phyloP scores from a whole-genome alignment of 2,329 filamentous ascomycete genomes.

The Sordariomycetes sp. region DNA sequence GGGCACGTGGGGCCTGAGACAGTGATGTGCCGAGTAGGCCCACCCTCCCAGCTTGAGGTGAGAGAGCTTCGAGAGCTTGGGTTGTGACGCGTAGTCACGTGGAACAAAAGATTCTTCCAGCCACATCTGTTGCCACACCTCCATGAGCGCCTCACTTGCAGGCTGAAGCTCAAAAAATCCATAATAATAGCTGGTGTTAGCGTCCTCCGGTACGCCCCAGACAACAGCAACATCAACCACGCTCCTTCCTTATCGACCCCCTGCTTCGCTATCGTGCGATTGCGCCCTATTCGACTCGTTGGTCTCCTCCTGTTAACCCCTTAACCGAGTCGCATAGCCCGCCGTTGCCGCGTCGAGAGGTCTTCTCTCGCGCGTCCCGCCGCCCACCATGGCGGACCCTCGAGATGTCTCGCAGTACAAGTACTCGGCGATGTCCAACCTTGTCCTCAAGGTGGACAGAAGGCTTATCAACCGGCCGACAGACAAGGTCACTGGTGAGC shows the following conservation, averaged over 20 bases:
- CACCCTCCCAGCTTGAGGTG: background rate
- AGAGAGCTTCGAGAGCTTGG: background rate
- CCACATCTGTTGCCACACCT: background rate
- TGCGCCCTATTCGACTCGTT: background rate
- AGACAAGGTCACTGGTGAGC: conserved; percentile 93
- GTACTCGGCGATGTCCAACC: conserved; percentile 99
- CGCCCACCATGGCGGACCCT: conserved; percentile 54
- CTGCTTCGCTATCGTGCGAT: background rate
- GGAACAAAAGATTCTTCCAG: background rate
- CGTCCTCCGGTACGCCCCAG: background rate
- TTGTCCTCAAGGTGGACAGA: conserved; percentile 99
- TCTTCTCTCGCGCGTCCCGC: background rate
- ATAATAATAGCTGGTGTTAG: background rate
- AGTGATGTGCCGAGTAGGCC: background rate
- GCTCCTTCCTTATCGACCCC: background rate
- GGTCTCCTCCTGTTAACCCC: background rate
- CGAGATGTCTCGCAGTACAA: conserved; percentile 94
- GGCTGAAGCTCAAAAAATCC: background rate
- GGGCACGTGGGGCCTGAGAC: too few relatives aligned
- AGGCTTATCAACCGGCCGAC: conserved; percentile 86
- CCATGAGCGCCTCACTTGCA: background rate
- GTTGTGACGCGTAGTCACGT: background rate
- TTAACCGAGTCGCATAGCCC: background rate
- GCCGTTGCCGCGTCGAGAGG: background rate
- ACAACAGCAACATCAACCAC: background rate